These are phyloP conservation scores for Boletus mariae DNA, from an alignment of 1,284 basidiomycete genomes.

Conservation along the genomic window DNA sequence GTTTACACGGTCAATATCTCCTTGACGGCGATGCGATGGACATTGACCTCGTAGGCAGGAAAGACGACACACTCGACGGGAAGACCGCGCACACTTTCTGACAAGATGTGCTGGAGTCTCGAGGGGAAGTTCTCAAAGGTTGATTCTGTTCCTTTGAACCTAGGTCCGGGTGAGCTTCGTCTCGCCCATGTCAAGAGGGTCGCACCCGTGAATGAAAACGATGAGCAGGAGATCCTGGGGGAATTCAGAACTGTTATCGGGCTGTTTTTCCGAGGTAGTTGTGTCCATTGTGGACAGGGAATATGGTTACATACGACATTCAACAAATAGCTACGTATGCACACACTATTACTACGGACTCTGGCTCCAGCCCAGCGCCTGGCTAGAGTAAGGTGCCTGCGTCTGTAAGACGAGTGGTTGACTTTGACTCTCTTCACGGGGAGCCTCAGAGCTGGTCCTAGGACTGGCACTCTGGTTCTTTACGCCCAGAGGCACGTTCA, in stretches of 20 bases:
- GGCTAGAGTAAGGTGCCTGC: conserved; percentile 52
- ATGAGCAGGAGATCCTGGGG: conserved; percentile 48
- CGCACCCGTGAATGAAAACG: conserved; percentile 67
- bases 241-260: conserved; percentile 8
- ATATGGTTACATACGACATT: not conserved
- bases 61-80: conserved; percentile 76
- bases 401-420: conserved; percentile 39
- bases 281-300: conserved; percentile 14
- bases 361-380: conserved; percentile 24
- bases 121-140: conserved; percentile 77
- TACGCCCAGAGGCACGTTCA: conserved; percentile 16
- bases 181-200: conserved; percentile 3
- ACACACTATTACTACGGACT: conserved; percentile 4
- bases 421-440: conserved; percentile 5
- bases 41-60: conserved; percentile 80
- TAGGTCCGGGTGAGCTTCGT: conserved; percentile 21
- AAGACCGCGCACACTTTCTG: conserved; percentile 51
- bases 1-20: conserved; percentile 13
- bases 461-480: not conserved
- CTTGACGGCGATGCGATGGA: conserved; percentile 4
- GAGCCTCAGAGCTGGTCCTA: not conserved
- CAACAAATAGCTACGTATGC: not conserved
- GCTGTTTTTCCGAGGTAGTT: conserved; percentile 8
- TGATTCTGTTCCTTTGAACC: conserved; percentile 73
- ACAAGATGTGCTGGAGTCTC: conserved; percentile 73